phyloP scores from a whole-genome alignment of 805 yeast species.

The Candida schatavii region DNA sequence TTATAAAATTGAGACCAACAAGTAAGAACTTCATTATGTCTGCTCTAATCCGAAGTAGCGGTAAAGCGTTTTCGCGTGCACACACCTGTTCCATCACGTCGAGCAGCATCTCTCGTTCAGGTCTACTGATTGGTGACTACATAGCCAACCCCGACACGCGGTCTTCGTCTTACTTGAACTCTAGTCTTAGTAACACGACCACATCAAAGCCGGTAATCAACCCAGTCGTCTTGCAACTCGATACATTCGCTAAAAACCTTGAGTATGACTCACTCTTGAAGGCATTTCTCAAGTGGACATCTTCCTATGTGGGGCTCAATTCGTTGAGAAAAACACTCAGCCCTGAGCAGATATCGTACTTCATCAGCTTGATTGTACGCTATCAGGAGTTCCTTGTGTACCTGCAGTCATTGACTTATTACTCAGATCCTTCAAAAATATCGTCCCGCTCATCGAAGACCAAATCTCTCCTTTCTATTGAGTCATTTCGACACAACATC shows the following conservation, averaged over 20 bases:
- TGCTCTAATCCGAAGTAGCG: neutral
- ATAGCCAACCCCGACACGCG: neutral
- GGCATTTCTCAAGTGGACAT: constrained; percentile 5
- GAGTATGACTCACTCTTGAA: constrained; percentile 3
- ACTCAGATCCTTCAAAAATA: neutral
- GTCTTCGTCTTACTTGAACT: neutral
- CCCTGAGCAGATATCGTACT: constrained; percentile 18
- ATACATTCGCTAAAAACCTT: neutral
- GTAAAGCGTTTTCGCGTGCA: neutral
- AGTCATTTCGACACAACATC: constrained; percentile 14
- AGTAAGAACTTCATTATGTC: no score
- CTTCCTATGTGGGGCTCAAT: constrained; percentile 1
- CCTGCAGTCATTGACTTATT: neutral
- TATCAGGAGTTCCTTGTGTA: constrained; percentile 16
- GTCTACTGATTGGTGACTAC: neutral
- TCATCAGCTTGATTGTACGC: constrained; percentile 15
- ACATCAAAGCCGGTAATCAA: neutral
- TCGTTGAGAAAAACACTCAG: constrained; percentile 8
- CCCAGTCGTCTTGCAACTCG: neutral
- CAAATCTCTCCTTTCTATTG: neutral
- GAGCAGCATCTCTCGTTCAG: neutral
- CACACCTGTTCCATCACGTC: neutral
- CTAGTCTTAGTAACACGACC: neutral
- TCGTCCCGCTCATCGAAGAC: neutral
- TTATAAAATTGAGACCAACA: no score